Evolutionary conservation across 176 grass and related monocot species (phyloP).

Genomic region (maize (Zea mays)): DNA sequence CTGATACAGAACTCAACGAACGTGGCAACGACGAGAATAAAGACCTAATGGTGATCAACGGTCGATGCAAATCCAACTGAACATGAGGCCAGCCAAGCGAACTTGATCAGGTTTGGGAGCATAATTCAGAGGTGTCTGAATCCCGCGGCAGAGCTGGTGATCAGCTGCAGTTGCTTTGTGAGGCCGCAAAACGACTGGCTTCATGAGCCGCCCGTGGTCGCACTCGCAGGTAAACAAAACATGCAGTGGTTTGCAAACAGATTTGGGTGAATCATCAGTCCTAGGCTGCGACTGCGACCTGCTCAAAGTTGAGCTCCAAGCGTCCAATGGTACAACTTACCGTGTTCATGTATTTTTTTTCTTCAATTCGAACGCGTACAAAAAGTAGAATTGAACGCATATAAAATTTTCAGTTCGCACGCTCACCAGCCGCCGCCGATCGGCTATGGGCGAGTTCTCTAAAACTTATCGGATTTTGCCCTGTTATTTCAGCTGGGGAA

Average conservation of each 20-base stretch:
- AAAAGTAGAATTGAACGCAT: too few relatives aligned
- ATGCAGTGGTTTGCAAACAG: neutral
- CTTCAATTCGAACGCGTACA: too few relatives aligned
- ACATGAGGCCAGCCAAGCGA: neutral
- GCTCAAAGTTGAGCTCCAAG: too few relatives aligned
- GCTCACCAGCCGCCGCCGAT: too few relatives aligned
- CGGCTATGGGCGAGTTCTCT: too few relatives aligned
- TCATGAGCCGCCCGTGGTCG: neutral
- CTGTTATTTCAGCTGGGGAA: too few relatives aligned
- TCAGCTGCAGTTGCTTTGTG: neutral
- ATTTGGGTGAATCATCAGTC: neutral
- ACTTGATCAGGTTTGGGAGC: constrained; percentile 1
- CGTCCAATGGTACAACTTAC: too few relatives aligned
- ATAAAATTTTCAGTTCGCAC: too few relatives aligned
- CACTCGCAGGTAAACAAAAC: neutral
- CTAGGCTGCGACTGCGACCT: neutral
- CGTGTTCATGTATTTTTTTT: too few relatives aligned
- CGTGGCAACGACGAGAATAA: neutral
- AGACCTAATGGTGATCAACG: neutral
- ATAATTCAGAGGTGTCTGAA: neutral
- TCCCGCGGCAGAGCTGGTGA: neutral
- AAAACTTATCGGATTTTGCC: too few relatives aligned
- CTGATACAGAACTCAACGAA: neutral
- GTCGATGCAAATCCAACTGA: neutral
- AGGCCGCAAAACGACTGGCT: neutral